phyloP scores from a whole-genome alignment of 352 stramenopile species.

The Globisporangium lucens region DNA sequence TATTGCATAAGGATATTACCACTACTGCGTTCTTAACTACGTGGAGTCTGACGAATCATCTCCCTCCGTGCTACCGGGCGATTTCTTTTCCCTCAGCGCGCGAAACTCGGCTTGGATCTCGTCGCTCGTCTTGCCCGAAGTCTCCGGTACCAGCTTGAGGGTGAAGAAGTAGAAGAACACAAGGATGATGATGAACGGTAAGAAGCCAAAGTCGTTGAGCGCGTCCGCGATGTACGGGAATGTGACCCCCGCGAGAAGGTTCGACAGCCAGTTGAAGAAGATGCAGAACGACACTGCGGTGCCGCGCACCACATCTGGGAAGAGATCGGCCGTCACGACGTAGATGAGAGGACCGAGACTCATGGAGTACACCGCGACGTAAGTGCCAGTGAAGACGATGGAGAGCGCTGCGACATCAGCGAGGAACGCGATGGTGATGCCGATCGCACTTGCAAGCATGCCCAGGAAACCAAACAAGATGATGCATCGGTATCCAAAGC shows the following conservation, averaged over 20 bases:
- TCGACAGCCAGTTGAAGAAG: constrained; percentile 50
- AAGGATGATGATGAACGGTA: constrained; percentile 48
- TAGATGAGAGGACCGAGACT: constrained; percentile 57
- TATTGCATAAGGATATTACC: background rate
- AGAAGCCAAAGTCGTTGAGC: constrained; percentile 36
- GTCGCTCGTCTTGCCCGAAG: constrained; percentile 48
- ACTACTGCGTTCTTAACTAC: background rate
- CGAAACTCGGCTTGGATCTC: constrained; percentile 58
- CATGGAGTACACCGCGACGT: constrained; percentile 40
- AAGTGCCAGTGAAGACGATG: constrained; percentile 49
- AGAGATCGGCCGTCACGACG: constrained; percentile 51
- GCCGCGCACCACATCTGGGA: constrained; percentile 48
- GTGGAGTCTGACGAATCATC: background rate
- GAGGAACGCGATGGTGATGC: constrained; percentile 39
- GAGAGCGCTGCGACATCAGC: constrained; percentile 26
- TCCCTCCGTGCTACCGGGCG: background rate
- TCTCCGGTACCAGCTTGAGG: constrained; percentile 52
- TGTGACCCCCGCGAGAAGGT: constrained; percentile 50
- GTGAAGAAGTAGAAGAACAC: constrained; percentile 43
- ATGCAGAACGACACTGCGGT: constrained; percentile 43
- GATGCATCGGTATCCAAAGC: constrained; percentile 48
- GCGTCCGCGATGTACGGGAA: constrained; percentile 59
- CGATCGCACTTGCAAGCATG: constrained; percentile 48
- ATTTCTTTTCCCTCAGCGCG: background rate
- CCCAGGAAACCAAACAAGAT: constrained; percentile 40